phyloP scores from a whole-genome alignment of 345 rosid species.

The Toxicodendron radicans region DNA sequence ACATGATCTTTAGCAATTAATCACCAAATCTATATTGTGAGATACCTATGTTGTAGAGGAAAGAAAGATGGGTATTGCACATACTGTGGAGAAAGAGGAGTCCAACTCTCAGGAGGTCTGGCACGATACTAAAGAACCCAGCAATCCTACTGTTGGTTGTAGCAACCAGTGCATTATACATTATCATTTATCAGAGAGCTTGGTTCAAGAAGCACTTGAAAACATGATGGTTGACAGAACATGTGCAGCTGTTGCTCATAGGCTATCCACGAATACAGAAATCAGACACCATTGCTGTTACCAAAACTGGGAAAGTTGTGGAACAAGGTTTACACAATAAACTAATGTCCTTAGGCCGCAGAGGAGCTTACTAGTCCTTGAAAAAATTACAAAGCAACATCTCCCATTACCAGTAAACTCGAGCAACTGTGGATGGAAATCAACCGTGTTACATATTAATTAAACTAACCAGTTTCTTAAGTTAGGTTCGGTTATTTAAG shows the following conservation, averaged over 20 bases:
- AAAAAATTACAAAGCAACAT: constrained; percentile 33
- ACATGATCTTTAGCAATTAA: no score
- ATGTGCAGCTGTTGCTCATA: constrained; percentile 48
- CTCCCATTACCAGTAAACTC: constrained; percentile 31
- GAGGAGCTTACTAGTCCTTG: constrained; percentile 46
- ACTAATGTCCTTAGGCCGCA: constrained; percentile 40
- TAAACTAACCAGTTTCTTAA: background rate
- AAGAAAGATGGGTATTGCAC: constrained; percentile 69
- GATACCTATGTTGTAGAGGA: constrained; percentile 57
- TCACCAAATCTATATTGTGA: no score
- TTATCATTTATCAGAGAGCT: constrained; percentile 41
- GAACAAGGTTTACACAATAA: constrained; percentile 61
- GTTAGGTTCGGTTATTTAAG: no score
- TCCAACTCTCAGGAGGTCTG: constrained; percentile 75
- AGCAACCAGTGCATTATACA: constrained; percentile 75
- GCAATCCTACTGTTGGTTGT: constrained; percentile 63
- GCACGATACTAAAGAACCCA: constrained; percentile 67
- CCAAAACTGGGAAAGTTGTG: constrained; percentile 48
- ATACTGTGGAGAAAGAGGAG: no score
- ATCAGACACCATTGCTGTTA: constrained; percentile 49
- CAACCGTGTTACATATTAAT: background rate
- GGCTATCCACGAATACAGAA: constrained; percentile 62
- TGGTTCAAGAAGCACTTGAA: constrained; percentile 64
- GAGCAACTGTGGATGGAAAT: background rate
- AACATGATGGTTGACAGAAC: constrained; percentile 63